Conservation (phyloP, 192 early-diverging fungal genomes). For the Borealophlyctis nickersoniae region DNA sequence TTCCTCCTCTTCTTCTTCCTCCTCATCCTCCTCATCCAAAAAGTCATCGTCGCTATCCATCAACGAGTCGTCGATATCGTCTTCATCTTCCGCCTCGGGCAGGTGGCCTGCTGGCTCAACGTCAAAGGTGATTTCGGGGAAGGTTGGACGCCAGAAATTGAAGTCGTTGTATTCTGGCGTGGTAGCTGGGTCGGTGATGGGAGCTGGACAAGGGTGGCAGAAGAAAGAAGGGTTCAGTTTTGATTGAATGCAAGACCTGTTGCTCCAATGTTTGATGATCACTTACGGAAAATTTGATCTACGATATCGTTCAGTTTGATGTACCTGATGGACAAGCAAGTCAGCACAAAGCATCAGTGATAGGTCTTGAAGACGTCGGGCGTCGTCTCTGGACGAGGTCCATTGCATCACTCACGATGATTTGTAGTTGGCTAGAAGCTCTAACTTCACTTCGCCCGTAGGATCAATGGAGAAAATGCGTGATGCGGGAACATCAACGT, state of each 20-base stretch:
- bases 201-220: background rate
- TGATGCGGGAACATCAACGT: slow-evolving; percentile 87
- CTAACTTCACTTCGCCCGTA: slow-evolving; percentile 84
- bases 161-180: slow-evolving; percentile 31
- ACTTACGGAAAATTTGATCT: slow-evolving; percentile 85
- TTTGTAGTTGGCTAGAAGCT: slow-evolving; percentile 79
- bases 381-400: background rate
- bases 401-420: slow-evolving; percentile 55
- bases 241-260: background rate
- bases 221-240: background rate
- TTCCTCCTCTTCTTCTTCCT: slow-evolving; percentile 26
- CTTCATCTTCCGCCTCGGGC: slow-evolving; percentile 4
- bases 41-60: slow-evolving; percentile 12
- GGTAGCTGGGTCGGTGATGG: slow-evolving; percentile 1
- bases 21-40: slow-evolving; percentile 23
- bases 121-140: slow-evolving; percentile 26
- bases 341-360: slow-evolving; percentile 15
- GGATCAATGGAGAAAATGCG: slow-evolving; percentile 97
- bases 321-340: slow-evolving; percentile 50
- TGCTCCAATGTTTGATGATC: background rate
- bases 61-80: background rate
- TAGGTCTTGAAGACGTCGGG: background rate
- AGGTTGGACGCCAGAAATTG: slow-evolving; percentile 26
- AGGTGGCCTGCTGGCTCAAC: slow-evolving; percentile 1
- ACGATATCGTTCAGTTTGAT: slow-evolving; percentile 88